Conservation (phyloP, 148 eudicot genomes). For the Vaccinium myrtillus region DNA sequence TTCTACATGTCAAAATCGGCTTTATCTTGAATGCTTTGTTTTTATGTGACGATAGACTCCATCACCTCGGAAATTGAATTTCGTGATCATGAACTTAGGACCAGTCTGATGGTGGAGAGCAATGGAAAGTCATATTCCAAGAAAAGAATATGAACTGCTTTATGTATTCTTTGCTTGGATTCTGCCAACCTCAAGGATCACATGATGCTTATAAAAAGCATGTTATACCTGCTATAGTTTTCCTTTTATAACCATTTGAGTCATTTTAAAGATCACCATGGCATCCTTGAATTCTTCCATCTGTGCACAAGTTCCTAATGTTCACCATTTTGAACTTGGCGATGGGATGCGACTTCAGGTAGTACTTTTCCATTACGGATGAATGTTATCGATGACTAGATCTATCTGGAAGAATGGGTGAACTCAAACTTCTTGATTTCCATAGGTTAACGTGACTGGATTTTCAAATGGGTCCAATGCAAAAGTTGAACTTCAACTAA, state of each 20-base stretch:
- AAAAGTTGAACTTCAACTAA: constrained; percentile 25
- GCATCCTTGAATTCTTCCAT: constrained; percentile 1
- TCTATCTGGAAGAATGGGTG: neutral
- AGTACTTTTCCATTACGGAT: neutral
- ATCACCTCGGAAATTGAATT: neutral
- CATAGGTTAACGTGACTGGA: constrained; percentile 18
- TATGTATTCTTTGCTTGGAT: neutral
- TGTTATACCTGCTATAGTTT: neutral
- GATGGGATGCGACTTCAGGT: constrained; percentile 27
- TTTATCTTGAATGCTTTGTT: neutral
- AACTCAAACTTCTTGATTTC: neutral
- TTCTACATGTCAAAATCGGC: neutral
- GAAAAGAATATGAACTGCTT: neutral
- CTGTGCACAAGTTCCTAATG: neutral
- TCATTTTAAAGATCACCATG: constrained; percentile 1
- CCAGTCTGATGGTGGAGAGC: neutral
- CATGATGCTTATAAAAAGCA: neutral
- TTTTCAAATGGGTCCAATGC: constrained; percentile 22
- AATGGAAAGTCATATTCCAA: neutral
- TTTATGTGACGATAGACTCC: neutral
- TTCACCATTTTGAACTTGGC: constrained; percentile 12
- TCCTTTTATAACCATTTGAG: neutral
- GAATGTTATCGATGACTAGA: neutral
- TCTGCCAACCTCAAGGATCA: neutral
- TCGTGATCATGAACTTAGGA: neutral